Evolutionary conservation across 2,329 filamentous ascomycete species (phyloP).

Genomic region (Trichoderma polysporum): DNA sequence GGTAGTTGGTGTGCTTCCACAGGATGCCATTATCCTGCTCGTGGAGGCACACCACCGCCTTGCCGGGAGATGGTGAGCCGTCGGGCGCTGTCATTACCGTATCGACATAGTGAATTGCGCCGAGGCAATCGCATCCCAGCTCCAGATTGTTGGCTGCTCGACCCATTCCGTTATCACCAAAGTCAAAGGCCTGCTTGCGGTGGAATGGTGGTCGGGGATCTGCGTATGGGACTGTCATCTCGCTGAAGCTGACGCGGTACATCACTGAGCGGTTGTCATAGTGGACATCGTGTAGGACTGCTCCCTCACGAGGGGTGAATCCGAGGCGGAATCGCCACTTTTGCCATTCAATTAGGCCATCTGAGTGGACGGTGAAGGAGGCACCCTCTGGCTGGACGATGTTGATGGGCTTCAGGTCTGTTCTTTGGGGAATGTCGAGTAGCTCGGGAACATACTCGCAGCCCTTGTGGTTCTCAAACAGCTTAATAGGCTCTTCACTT

Average conservation of each 20-base stretch:
- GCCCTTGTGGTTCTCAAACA: slow-evolving; percentile 42
- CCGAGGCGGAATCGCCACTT: slow-evolving; percentile 69
- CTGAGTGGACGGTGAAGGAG: slow-evolving; percentile 57
- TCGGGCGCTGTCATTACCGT: slow-evolving; percentile 52
- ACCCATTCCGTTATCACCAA: slow-evolving; percentile 68
- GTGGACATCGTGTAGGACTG: slow-evolving; percentile 67
- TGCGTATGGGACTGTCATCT: slow-evolving; percentile 69
- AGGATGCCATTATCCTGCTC: slow-evolving; percentile 70
- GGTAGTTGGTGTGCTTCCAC: slow-evolving; percentile 71
- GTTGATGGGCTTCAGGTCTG: slow-evolving; percentile 66
- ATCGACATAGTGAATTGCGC: slow-evolving; percentile 65
- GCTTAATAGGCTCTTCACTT: slow-evolving; percentile 43
- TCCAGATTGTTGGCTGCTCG: slow-evolving; percentile 66
- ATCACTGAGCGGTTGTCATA: slow-evolving; percentile 66
- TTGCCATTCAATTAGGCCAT: slow-evolving; percentile 58
- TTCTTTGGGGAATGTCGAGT: slow-evolving; percentile 45
- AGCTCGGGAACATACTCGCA: slow-evolving; percentile 54
- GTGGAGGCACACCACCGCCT: slow-evolving; percentile 66
- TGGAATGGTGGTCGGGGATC: slow-evolving; percentile 66
- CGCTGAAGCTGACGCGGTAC: slow-evolving; percentile 65
- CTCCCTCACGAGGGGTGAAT: slow-evolving; percentile 69
- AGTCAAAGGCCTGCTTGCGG: slow-evolving; percentile 70
- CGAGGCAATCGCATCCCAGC: slow-evolving; percentile 69
- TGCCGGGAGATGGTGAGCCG: slow-evolving; percentile 52
- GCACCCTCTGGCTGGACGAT: slow-evolving; percentile 69